Evolutionary conservation across 2,329 filamentous ascomycete species (phyloP), one percentile per base, ranked within the genome.

Genomic region (Sphaerostilbella broomeana): DNA sequence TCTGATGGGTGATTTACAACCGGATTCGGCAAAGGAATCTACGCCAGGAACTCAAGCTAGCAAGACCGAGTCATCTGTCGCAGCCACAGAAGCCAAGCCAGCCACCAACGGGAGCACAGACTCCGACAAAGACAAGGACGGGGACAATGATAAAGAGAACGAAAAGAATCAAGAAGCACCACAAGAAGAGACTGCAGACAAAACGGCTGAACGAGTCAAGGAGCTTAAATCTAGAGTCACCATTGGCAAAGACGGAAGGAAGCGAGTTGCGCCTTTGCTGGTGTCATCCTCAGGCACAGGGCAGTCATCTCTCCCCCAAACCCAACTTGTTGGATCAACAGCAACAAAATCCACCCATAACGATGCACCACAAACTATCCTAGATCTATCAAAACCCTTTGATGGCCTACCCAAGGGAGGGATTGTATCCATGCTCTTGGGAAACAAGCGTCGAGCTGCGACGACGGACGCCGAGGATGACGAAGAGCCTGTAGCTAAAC

Each of bases 211-310:
- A 44, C 64, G 73, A 43, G 70, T 77, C 53, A 71, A 67, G 46
- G 69, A 69, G 52, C 64, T 97, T 47, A 97, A 97, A 62, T 86
- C 90, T 46, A 77, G 92, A 37, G 89, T 97, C 4, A 95, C 90
- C 0, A 82, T 95, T 44, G 94, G 87, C 0, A 97, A 95, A 59
- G 90, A 98, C 49, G 92, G 92, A 20, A 97, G 92, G 65, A 98
- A 98, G 66, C 78, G 92, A 39, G 90, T 98, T 40, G 86, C 88
- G 4, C 92, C 92, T 2, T 70, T 98, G 47, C 72, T 98, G 10
- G 86, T 98, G 6, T 94, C 90, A 1, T 88, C 87, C 0, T 90
- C 89, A 7, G 87, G 86, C 3, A 85, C 83, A 1, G 86, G 86
- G 9, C 81, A 89, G 54, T 94, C 89, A 1, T 94, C 89, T 12